These are phyloP conservation scores for Hypoxylon fragiforme DNA, from an alignment of 495 filamentous ascomycete species.

Conservation along the genomic window DNA sequence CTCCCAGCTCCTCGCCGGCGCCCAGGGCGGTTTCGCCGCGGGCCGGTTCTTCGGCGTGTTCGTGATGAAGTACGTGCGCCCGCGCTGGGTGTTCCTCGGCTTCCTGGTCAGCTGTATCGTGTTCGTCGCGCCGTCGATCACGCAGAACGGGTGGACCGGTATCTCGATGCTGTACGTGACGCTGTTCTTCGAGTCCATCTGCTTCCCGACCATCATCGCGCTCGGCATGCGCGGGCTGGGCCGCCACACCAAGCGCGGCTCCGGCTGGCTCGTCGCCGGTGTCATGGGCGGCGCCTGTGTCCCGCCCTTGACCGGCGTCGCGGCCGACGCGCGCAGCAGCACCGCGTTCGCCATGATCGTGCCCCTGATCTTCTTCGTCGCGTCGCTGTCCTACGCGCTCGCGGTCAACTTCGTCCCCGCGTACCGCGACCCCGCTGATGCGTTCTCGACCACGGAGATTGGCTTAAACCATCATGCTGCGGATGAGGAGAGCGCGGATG, in stretches of 20 bases:
- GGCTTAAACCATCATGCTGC: constrained; percentile 42
- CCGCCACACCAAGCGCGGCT: constrained; percentile 68
- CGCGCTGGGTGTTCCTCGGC: constrained; percentile 54
- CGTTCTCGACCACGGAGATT: constrained; percentile 57
- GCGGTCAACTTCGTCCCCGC: constrained; percentile 65
- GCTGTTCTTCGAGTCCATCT: constrained; percentile 68
- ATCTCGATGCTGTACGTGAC: constrained; percentile 65
- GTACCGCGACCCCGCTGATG: constrained; percentile 63
- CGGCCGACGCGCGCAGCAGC: constrained; percentile 49
- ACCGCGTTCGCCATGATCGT: constrained; percentile 55
- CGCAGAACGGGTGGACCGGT: constrained; percentile 52
- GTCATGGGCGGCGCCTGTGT: constrained; percentile 68
- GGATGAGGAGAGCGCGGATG: constrained; percentile 32
- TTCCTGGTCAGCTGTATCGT: constrained; percentile 58
- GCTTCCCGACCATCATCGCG: constrained; percentile 72
- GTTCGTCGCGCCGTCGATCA: constrained; percentile 61
- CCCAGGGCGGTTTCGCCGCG: constrained; percentile 67
- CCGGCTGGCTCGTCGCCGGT: constrained; percentile 62
- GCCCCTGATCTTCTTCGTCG: constrained; percentile 60
- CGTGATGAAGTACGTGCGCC: constrained; percentile 55
- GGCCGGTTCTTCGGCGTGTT: constrained; percentile 64
- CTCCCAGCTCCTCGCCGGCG: constrained; percentile 59
- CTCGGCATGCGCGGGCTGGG: constrained; percentile 70
- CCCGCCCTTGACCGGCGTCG: constrained; percentile 63
- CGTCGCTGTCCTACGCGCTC: constrained; percentile 61